Evolutionary conservation across 2,329 filamentous ascomycete genomes (phyloP).

Genomic region (Penicillium sp.): DNA sequence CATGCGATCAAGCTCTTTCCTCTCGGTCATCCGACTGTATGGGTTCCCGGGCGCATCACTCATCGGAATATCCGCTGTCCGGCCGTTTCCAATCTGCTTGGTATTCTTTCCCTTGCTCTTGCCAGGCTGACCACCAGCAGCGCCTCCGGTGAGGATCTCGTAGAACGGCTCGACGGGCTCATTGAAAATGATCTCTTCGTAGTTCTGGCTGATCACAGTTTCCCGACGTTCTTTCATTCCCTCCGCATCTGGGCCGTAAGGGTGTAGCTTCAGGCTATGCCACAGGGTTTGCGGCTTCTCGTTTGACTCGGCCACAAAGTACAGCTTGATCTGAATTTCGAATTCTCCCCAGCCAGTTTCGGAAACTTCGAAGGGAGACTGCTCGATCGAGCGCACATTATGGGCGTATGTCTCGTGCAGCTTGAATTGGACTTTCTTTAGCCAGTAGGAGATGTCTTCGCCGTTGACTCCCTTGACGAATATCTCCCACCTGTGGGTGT

Average conservation of each 20-base stretch:
- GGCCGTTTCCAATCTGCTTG: constrained; percentile 52
- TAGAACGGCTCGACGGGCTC: constrained; percentile 93
- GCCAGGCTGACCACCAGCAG: constrained; percentile 46
- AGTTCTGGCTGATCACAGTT: constrained; percentile 73
- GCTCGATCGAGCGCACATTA: constrained; percentile 79
- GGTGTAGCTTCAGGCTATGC: constrained; percentile 87
- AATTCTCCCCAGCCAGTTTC: constrained; percentile 99
- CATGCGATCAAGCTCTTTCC: constrained; percentile 65
- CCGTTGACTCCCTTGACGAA: constrained; percentile 89
- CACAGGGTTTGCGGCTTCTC: constrained; percentile 97
- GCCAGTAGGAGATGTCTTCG: constrained; percentile 90
- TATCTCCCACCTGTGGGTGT: constrained; percentile 95
- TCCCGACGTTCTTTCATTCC: constrained; percentile 64
- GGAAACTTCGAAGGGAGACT: constrained; percentile 75
- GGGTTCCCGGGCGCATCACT: constrained; percentile 65
- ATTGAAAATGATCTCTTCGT: constrained; percentile 96
- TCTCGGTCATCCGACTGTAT: constrained; percentile 72
- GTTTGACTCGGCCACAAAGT: constrained; percentile 81
- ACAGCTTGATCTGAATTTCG: constrained; percentile 91
- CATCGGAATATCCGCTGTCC: constrained; percentile 73
- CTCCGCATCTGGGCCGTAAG: constrained; percentile 77
- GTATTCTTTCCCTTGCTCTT: constrained; percentile 60
- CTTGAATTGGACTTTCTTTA: constrained; percentile 97
- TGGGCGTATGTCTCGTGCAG: constrained; percentile 96
- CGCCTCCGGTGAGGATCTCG: constrained; percentile 76